Percentiles rank a stretch among this genome's conserved stretches.
Evolutionary conservation across 495 filamentous ascomycete genomes (phyloP).

Genomic region (Neurospora intermedia): DNA sequence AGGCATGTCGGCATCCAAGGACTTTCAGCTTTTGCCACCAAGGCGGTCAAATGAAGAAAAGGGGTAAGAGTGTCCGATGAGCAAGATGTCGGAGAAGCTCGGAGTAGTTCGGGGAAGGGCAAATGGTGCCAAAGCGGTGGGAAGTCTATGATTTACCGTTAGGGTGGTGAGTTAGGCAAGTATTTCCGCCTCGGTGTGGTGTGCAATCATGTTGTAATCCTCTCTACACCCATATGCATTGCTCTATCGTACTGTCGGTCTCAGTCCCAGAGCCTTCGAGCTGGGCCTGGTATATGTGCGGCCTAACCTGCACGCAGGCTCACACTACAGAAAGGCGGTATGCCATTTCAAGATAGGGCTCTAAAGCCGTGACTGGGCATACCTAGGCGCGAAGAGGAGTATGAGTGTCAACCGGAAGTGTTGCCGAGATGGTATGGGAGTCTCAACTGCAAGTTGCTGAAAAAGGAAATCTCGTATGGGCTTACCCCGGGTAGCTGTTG

Average conservation of each 20-base stretch:
- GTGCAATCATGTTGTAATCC: neutral
- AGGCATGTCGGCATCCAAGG: neutral
- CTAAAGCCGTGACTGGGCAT: neutral
- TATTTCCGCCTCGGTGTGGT: neutral
- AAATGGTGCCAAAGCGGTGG: neutral
- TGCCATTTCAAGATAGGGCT: neutral
- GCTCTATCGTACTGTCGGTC: neutral
- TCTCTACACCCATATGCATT: neutral
- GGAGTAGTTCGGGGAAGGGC: neutral
- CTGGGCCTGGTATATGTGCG: neutral
- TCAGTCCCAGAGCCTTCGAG: neutral
- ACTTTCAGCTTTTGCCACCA: neutral
- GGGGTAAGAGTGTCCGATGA: neutral
- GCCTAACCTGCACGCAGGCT: neutral
- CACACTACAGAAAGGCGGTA: neutral
- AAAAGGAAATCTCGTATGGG: neutral
- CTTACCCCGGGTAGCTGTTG: neutral
- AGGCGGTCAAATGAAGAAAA: neutral
- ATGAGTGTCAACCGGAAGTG: neutral
- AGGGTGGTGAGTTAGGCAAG: neutral
- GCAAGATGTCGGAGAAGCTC: neutral
- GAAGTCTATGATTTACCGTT: neutral
- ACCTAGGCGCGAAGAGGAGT: neutral
- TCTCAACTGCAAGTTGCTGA: neutral
- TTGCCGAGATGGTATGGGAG: neutral